A percentile compares a stretch with the other conserved stretches of the same genome.
Evolutionary conservation across 345 rosid species (phyloP).

Genomic region (Gossypium australe): DNA sequence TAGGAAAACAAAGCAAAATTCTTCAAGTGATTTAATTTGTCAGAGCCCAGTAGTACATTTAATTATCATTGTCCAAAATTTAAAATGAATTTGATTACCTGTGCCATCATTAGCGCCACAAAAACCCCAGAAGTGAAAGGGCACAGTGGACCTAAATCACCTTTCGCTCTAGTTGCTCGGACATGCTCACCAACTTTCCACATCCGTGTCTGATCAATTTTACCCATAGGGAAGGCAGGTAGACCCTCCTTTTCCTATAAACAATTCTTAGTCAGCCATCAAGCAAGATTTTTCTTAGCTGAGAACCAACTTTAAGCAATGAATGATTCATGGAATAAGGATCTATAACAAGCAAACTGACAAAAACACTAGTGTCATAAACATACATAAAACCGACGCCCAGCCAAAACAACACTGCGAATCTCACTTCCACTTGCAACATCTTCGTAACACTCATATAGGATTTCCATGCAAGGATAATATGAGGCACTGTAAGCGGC

Average conservation of each 20-base stretch:
- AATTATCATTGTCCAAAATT: background rate
- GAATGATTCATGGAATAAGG: background rate
- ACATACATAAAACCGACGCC: slow-evolving; percentile 37
- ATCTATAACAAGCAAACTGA: background rate
- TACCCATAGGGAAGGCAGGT: slow-evolving; percentile 51
- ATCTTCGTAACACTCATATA: slow-evolving; percentile 51
- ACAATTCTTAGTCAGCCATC: background rate
- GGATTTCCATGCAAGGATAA: slow-evolving; percentile 59
- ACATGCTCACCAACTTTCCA: slow-evolving; percentile 46
- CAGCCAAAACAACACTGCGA: slow-evolving; percentile 41
- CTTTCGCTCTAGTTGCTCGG: slow-evolving; percentile 28
- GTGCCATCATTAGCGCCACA: slow-evolving; percentile 48
- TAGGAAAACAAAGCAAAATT: background rate
- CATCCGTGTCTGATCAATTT: slow-evolving; percentile 43
- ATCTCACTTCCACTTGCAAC: slow-evolving; percentile 46
- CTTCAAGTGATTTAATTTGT: slow-evolving; percentile 1
- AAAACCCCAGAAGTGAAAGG: slow-evolving; percentile 48
- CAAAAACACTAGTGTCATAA: background rate
- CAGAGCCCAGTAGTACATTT: background rate
- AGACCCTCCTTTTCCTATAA: slow-evolving; percentile 43
- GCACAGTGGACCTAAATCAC: slow-evolving; percentile 37
- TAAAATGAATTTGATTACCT: slow-evolving; percentile 19
- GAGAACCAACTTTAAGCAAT: background rate
- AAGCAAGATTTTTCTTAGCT: background rate
- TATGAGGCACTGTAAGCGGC: slow-evolving; percentile 53